Evolutionary conservation across 2,329 filamentous ascomycete genomes (phyloP).

Genomic region (Fonsecaea pedrosoi): DNA sequence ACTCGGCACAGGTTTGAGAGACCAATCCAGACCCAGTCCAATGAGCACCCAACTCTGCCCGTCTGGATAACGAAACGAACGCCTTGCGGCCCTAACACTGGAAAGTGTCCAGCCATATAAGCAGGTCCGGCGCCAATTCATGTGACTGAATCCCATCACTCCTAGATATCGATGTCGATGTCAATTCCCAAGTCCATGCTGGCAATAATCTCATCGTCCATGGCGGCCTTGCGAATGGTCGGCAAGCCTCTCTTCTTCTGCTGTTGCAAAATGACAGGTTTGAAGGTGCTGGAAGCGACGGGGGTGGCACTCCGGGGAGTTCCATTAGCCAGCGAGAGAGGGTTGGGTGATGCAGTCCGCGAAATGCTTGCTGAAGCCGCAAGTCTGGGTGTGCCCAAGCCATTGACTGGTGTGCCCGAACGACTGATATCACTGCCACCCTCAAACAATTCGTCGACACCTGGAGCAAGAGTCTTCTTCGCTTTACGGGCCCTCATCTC

Average conservation of each 20-base stretch:
- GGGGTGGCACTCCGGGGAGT: constrained; percentile 35
- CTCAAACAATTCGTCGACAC: constrained; percentile 55
- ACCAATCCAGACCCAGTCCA: constrained; percentile 2
- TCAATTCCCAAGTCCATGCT: constrained; percentile 90
- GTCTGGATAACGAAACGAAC: neutral
- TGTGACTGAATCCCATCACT: neutral
- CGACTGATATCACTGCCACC: constrained; percentile 54
- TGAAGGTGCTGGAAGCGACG: constrained; percentile 24
- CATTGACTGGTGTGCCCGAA: constrained; percentile 58
- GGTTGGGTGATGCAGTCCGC: constrained; percentile 46
- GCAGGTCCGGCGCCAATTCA: neutral
- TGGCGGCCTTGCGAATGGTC: constrained; percentile 76
- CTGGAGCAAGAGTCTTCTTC: constrained; percentile 47
- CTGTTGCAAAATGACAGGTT: constrained; percentile 39
- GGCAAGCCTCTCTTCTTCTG: constrained; percentile 60
- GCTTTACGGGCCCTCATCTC: constrained; percentile 69
- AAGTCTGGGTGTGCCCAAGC: constrained; percentile 58
- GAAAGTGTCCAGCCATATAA: neutral
- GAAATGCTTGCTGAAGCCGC: constrained; percentile 36
- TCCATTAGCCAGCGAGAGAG: constrained; percentile 30
- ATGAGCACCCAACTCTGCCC: neutral
- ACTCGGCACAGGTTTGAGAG: neutral
- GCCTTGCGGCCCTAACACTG: neutral
- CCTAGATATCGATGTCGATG: constrained; percentile 69
- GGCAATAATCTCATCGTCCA: constrained; percentile 92